Evolutionary conservation across 225 moss, liverwort and hornwort genomes (phyloP).

Genomic region (Rhytidiadelphus loreus): DNA sequence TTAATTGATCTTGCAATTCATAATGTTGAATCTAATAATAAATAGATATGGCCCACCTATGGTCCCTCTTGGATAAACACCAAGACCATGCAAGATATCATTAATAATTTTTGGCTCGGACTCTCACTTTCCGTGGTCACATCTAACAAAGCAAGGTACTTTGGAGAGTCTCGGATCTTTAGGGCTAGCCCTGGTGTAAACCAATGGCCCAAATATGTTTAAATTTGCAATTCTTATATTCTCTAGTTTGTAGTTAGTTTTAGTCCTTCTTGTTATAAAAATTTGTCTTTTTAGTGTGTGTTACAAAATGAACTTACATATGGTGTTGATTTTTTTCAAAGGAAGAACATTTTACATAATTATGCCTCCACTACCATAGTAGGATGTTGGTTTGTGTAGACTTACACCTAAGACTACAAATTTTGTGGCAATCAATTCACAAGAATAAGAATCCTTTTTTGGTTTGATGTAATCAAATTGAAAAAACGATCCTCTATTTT

Average conservation of each 20-base stretch:
- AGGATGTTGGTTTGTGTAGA: neutral
- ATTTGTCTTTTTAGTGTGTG: neutral
- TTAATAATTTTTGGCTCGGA: neutral
- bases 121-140: neutral
- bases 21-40: neutral
- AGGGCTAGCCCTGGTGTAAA: neutral
- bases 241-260: neutral
- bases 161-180: fast-evolving
- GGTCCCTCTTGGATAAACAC: neutral
- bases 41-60: fast-evolving
- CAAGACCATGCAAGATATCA: neutral
- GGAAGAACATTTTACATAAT: neutral
- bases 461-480: too few species aligned
- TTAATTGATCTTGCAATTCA: fast-evolving
- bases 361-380: neutral
- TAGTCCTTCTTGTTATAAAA: too few species aligned
- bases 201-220: fast-evolving
- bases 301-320: neutral
- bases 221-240: neutral
- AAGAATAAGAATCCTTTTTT: neutral
- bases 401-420: neutral
- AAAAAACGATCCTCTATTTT: too few species aligned
- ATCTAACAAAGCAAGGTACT: neutral
- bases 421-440: neutral
- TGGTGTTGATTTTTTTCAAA: neutral